Conservation (phyloP, 2,329 filamentous ascomycete genomes). For the Furcasterigmium sp. region DNA sequence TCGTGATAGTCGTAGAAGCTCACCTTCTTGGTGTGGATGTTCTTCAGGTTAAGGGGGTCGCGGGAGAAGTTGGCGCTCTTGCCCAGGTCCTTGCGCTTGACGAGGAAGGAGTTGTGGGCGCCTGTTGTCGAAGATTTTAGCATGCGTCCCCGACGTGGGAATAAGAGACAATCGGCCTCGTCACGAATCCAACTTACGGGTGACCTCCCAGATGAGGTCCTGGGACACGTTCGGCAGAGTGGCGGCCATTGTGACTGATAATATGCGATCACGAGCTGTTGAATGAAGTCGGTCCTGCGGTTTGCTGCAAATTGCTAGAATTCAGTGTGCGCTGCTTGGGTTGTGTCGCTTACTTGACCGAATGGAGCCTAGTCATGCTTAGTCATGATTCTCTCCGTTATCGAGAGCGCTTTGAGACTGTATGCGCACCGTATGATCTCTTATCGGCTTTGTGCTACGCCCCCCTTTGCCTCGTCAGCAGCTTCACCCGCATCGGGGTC, state of each 20-base stretch:
- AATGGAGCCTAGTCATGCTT: neutral
- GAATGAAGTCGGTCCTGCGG: slow-evolving; percentile 8
- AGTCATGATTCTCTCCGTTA: neutral
- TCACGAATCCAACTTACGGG: slow-evolving; percentile 62
- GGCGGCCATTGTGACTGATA: slow-evolving; percentile 50
- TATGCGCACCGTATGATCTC: too few species aligned
- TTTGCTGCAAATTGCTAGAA: slow-evolving; percentile 8
- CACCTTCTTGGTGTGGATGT: slow-evolving; percentile 90
- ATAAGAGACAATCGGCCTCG: neutral
- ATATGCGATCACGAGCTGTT: slow-evolving; percentile 24
- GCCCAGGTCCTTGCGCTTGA: slow-evolving; percentile 78
- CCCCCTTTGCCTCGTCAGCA: too few species aligned
- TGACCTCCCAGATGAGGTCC: slow-evolving; percentile 92
- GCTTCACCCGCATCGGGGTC: too few species aligned
- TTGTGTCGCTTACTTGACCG: neutral
- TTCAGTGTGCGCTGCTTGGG: slow-evolving; percentile 14
- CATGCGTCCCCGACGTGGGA: neutral
- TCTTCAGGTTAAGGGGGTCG: slow-evolving; percentile 88
- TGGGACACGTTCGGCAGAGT: slow-evolving; percentile 70
- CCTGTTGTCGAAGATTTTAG: slow-evolving; percentile 44
- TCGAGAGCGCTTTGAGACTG: too few species aligned
- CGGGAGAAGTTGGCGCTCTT: slow-evolving; percentile 80
- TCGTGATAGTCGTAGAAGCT: slow-evolving; percentile 9
- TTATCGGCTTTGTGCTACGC: too few species aligned
- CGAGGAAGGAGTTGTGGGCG: slow-evolving; percentile 82